These are phyloP conservation scores for Debaryomyces sp. DNA, from an alignment of 1,139 yeast species.

Conservation along the genomic window DNA sequence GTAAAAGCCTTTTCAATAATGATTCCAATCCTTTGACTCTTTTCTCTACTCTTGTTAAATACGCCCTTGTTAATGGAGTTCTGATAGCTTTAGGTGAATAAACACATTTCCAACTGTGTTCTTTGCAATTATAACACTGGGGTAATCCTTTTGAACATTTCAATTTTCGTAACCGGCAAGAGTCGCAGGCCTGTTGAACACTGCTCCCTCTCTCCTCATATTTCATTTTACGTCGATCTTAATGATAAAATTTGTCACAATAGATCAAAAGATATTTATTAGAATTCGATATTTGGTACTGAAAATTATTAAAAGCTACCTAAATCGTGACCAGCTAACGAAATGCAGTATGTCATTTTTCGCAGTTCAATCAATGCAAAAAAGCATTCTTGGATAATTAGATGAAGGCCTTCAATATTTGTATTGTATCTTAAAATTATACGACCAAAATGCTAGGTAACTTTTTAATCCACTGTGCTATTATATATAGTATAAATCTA, in stretches of 20 bases:
- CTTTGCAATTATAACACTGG: constrained; percentile 29
- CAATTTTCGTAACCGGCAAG: constrained; percentile 30
- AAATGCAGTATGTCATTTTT: not conserved
- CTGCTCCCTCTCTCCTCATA: not conserved
- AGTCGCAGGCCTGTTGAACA: constrained; percentile 28
- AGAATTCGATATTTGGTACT: not conserved
- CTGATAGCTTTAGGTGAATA: constrained; percentile 29
- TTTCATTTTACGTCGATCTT: not conserved
- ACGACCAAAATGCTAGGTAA: not conserved
- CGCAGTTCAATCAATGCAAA: not conserved
- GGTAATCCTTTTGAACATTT: constrained; percentile 31
- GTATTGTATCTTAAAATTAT: not conserved
- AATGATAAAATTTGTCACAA: not conserved
- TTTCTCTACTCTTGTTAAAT: constrained; percentile 28
- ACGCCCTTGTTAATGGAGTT: constrained; percentile 31
- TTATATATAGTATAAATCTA: not conserved
- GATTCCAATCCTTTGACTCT: constrained; percentile 20
- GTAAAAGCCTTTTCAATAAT: constrained; percentile 19
- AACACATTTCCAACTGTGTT: constrained; percentile 30
- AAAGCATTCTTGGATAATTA: not conserved
- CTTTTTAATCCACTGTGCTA: not conserved
- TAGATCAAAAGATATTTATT: not conserved
- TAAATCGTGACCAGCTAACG: not conserved
- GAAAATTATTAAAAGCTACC: not conserved
- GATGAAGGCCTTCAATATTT: not conserved